phyloP scores from a whole-genome alignment of 495 filamentous ascomycete species.

The Aspergillus nanangensis region DNA sequence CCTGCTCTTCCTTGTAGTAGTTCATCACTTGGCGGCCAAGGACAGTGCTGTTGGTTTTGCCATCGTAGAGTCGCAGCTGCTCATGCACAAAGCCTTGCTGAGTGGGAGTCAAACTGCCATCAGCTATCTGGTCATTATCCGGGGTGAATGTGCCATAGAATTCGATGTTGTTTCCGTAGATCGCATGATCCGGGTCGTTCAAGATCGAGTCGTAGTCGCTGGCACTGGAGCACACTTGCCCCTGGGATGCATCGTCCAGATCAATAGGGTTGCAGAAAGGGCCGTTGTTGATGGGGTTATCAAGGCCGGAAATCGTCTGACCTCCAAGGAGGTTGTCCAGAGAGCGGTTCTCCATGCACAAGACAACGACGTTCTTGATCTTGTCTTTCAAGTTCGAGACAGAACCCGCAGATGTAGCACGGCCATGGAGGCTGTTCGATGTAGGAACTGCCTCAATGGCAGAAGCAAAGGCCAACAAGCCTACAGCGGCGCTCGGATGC shows the following conservation, averaged over 20 bases:
- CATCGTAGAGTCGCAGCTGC: slow-evolving; percentile 34
- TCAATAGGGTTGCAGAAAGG: slow-evolving; percentile 42
- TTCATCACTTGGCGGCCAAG: slow-evolving; percentile 42
- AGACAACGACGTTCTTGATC: slow-evolving; percentile 45
- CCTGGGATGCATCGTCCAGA: slow-evolving; percentile 30
- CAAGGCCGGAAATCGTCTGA: slow-evolving; percentile 27
- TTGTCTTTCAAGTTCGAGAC: slow-evolving; percentile 32
- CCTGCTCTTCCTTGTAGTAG: slow-evolving; percentile 47
- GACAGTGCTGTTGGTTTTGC: slow-evolving; percentile 27
- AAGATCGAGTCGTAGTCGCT: slow-evolving; percentile 39
- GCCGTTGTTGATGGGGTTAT: slow-evolving; percentile 42
- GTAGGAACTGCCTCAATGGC: slow-evolving; percentile 27
- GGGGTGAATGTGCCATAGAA: slow-evolving; percentile 43
- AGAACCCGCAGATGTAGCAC: slow-evolving; percentile 15
- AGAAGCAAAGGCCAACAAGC: slow-evolving; percentile 31
- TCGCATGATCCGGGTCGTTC: slow-evolving; percentile 47
- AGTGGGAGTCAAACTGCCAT: slow-evolving; percentile 24
- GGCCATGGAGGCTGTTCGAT: slow-evolving; percentile 11
- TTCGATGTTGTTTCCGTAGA: slow-evolving; percentile 49
- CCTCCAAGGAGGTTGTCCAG: slow-evolving; percentile 44
- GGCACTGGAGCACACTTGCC: slow-evolving; percentile 32
- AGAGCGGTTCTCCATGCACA: slow-evolving; percentile 45
- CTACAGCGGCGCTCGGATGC: slow-evolving; percentile 28
- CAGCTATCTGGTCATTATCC: slow-evolving; percentile 30
- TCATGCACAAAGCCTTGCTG: slow-evolving; percentile 47